A percentile compares a stretch with the other conserved stretches of the same genome.
Evolutionary conservation across 1,139 yeast genomes (phyloP).

Genomic region (Candida albicans): DNA sequence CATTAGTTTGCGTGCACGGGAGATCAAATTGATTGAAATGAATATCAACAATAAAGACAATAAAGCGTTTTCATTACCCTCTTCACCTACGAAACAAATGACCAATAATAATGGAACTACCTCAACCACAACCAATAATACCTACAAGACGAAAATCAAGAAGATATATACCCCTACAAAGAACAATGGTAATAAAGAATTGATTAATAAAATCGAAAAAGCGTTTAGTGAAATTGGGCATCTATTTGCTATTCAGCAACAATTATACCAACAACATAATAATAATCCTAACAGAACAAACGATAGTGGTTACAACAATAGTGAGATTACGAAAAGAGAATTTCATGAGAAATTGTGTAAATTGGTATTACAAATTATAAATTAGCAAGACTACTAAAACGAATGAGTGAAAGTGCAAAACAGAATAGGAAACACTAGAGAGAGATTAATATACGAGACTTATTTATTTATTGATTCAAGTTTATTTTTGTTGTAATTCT

Average conservation of each 20-base stretch:
- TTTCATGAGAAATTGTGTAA: constrained; percentile 22
- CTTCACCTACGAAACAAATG: neutral
- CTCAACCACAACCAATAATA: constrained; percentile 13
- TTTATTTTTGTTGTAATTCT: no score
- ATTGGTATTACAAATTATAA: constrained; percentile 15
- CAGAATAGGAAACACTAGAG: no score
- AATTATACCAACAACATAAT: constrained; percentile 10
- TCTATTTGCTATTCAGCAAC: constrained; percentile 20
- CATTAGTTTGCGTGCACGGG: constrained; percentile 56
- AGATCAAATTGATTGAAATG: constrained; percentile 54
- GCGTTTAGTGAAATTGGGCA: constrained; percentile 29
- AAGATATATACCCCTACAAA: constrained; percentile 38
- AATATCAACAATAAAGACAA: constrained; percentile 17
- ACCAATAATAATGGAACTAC: neutral
- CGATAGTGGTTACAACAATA: neutral
- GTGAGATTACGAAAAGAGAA: constrained; percentile 10
- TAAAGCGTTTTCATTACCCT: neutral
- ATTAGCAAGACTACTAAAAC: no score
- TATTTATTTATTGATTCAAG: neutral
- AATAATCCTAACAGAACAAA: constrained; percentile 1
- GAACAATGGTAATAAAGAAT: constrained; percentile 33
- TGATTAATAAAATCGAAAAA: constrained; percentile 26
- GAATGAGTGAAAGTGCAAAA: no score
- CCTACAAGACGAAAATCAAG: constrained; percentile 38
- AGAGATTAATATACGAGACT: neutral